phyloP scores from a whole-genome alignment of 805 yeast species.

The Lachancea sp. region DNA sequence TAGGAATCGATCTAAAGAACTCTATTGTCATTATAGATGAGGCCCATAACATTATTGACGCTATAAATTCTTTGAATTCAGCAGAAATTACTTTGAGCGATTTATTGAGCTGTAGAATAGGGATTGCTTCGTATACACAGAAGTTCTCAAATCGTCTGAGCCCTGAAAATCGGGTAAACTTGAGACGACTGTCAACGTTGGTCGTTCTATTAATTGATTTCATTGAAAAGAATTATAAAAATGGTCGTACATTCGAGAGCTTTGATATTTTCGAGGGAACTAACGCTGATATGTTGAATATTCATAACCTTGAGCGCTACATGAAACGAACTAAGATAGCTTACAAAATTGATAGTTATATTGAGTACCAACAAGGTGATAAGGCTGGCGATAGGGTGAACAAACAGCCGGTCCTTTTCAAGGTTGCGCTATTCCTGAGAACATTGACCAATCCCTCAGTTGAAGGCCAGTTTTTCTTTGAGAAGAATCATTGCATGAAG shows the following conservation, averaged over 20 bases:
- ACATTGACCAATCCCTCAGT: constrained; percentile 64
- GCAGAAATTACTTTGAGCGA: constrained; percentile 47
- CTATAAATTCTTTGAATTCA: constrained; percentile 65
- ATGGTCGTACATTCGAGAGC: constrained; percentile 49
- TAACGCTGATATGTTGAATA: constrained; percentile 64
- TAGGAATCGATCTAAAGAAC: constrained; percentile 53
- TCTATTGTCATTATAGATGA: constrained; percentile 81
- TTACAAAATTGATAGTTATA: constrained; percentile 71
- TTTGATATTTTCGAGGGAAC: constrained; percentile 50
- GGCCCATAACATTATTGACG: constrained; percentile 83
- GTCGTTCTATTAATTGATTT: constrained; percentile 47
- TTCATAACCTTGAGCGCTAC: constrained; percentile 60
- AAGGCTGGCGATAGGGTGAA: constrained; percentile 4
- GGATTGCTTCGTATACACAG: constrained; percentile 48
- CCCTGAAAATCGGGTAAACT: constrained; percentile 62
- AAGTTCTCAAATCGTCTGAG: constrained; percentile 62
- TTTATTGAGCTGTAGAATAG: constrained; percentile 38
- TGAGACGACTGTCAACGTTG: constrained; percentile 56
- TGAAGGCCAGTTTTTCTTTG: constrained; percentile 74
- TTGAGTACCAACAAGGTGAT: constrained; percentile 22
- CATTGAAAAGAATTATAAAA: constrained; percentile 34
- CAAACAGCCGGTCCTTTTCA: constrained; percentile 52
- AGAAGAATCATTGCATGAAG: constrained; percentile 38
- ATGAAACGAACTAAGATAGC: constrained; percentile 68
- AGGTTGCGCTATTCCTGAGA: constrained; percentile 56